phyloP scores from a whole-genome alignment of 257 asterid species.

The Linaria vulgaris region DNA sequence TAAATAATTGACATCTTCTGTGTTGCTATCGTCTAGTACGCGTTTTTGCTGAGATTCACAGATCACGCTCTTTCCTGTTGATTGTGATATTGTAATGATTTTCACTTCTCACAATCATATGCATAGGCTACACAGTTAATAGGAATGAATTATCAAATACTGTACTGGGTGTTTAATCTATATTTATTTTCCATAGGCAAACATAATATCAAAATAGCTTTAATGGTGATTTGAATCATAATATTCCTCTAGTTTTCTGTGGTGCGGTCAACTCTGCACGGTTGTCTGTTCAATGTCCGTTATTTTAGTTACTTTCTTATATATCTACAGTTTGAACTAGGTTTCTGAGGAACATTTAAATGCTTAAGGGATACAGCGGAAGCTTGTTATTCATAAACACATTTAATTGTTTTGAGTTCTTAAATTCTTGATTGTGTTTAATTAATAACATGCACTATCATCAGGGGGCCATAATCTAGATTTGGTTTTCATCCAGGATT shows the following conservation, averaged over 20 bases:
- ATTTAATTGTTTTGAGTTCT: slow-evolving; percentile 6
- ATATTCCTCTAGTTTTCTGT: not conserved
- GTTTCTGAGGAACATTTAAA: not conserved
- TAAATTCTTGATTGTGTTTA: slow-evolving; percentile 15
- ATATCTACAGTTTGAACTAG: not conserved
- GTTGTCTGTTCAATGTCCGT: not conserved
- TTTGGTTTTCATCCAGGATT: slow-evolving; percentile 53
- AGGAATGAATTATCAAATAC: not conserved
- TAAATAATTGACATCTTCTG: no score
- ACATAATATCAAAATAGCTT: not conserved
- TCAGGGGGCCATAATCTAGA: slow-evolving; percentile 23
- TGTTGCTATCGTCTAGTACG: no score
- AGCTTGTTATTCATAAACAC: not conserved
- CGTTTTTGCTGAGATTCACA: not conserved
- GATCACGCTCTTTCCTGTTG: not conserved
- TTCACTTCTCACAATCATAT: not conserved
- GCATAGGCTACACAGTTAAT: not conserved
- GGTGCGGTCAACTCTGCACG: not conserved
- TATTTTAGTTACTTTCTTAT: not conserved
- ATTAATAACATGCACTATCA: slow-evolving; percentile 13
- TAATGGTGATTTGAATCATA: slow-evolving; percentile 7
- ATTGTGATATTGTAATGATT: not conserved
- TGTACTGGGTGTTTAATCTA: not conserved
- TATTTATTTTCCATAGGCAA: not conserved
- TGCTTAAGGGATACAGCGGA: slow-evolving; percentile 1